Conservation (phyloP, 805 yeast genomes). For the Tetrapisispora iriomotensis region DNA sequence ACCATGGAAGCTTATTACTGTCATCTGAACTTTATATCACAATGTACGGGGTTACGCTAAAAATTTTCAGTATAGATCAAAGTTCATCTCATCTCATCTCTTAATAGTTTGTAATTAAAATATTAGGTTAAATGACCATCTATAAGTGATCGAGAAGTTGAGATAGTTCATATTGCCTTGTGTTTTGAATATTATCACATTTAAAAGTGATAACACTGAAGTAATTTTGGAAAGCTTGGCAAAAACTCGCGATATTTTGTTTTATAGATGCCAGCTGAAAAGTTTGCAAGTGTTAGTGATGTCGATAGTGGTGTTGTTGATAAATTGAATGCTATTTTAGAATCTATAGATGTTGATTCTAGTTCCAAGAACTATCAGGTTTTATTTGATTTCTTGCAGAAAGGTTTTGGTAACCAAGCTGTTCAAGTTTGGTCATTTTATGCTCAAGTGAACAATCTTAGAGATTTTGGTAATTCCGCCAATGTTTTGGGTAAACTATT, state of each 20-base stretch:
- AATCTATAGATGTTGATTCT: constrained; percentile 11
- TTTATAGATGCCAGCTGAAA: background rate
- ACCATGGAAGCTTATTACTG: too few species aligned
- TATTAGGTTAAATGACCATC: background rate
- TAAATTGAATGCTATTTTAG: constrained; percentile 16
- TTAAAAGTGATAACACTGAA: too few species aligned
- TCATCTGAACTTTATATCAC: too few species aligned
- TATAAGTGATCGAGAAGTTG: background rate
- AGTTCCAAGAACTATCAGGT: constrained; percentile 18
- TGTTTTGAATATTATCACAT: too few species aligned
- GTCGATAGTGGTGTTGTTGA: constrained; percentile 24
- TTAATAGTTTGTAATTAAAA: too few species aligned
- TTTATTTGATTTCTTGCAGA: constrained; percentile 27
- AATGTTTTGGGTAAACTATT: constrained; percentile 33
- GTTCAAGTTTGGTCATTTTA: constrained; percentile 40
- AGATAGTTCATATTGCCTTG: too few species aligned
- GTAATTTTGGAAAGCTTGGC: too few species aligned
- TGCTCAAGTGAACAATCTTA: constrained; percentile 42
- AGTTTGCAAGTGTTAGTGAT: constrained; percentile 6
- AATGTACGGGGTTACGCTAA: background rate
- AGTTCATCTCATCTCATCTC: constrained; percentile 15
- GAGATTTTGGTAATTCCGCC: constrained; percentile 38
- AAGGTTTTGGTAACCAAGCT: constrained; percentile 30
- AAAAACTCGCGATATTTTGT: too few species aligned
- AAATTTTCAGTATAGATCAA: background rate